phyloP scores from a whole-genome alignment of 108 stramenopile species.

The Skeletonema grethae region DNA sequence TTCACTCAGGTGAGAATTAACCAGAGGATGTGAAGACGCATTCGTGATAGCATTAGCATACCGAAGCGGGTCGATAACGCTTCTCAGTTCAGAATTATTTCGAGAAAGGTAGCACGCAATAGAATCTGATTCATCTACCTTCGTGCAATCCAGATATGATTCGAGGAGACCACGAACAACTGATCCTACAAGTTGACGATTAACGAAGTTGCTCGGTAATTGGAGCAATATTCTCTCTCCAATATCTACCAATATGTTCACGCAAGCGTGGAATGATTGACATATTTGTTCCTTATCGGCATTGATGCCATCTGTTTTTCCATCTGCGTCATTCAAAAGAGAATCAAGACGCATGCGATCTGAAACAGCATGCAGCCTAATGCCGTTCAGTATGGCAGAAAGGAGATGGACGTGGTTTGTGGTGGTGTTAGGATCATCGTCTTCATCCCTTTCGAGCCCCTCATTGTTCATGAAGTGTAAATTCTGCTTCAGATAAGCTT shows the following conservation, averaged over 20 bases:
- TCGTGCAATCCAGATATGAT: constrained; percentile 19
- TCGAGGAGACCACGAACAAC: constrained; percentile 41
- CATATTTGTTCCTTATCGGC: constrained; percentile 1
- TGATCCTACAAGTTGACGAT: constrained; percentile 30
- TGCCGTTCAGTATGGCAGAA: constrained; percentile 25
- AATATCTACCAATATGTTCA: constrained; percentile 51
- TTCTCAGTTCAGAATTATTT: constrained; percentile 4
- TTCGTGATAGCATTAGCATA: constrained; percentile 48
- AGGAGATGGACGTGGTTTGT: constrained; percentile 16
- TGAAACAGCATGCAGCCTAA: constrained; percentile 22
- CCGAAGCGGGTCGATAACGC: constrained; percentile 42
- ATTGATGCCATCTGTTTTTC: background rate
- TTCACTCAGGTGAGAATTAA: background rate
- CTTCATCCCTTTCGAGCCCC: background rate
- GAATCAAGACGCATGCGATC: constrained; percentile 25
- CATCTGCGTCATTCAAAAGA: background rate
- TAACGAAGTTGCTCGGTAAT: constrained; percentile 34
- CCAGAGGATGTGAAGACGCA: constrained; percentile 8
- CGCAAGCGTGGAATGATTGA: constrained; percentile 40
- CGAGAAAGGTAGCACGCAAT: background rate
- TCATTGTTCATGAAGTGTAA: constrained; percentile 31
- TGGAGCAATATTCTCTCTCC: constrained; percentile 45
- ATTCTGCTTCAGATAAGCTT: constrained; percentile 37
- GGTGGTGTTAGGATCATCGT: background rate
- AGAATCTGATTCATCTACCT: constrained; percentile 1